phyloP scores from a whole-genome alignment of 2,329 filamentous ascomycete genomes.

The Colletotrichum magnum region DNA sequence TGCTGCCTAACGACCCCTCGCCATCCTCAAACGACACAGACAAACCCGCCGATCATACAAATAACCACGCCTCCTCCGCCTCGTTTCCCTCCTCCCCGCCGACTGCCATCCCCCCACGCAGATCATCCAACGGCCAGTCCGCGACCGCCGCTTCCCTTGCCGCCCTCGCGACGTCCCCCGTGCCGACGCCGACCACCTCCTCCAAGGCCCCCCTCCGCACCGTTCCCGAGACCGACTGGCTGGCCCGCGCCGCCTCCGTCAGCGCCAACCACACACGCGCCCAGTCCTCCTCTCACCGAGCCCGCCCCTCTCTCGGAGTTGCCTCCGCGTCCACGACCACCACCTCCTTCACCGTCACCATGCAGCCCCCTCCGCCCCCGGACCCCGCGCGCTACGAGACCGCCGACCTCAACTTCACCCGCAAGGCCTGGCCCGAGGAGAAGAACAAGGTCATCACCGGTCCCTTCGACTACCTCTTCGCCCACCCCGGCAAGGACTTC shows the following conservation, averaged over 20 bases:
- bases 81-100: constrained; percentile 58
- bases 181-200: constrained; percentile 44
- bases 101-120: constrained; percentile 79
- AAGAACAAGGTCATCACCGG: constrained; percentile 85
- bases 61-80: constrained; percentile 32
- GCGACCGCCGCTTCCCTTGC: constrained; percentile 43
- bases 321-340: constrained; percentile 37
- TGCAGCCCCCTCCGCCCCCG: constrained; percentile 57
- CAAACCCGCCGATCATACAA: constrained; percentile 32
- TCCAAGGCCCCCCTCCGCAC: constrained; percentile 63
- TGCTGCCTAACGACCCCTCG: constrained; percentile 30
- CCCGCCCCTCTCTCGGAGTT: constrained; percentile 42
- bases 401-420: constrained; percentile 68
- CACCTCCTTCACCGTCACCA: constrained; percentile 52
- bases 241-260: constrained; percentile 51
- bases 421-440: constrained; percentile 75
- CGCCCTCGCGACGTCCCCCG: constrained; percentile 32
- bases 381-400: constrained; percentile 68
- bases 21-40: constrained; percentile 25
- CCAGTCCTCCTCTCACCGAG: constrained; percentile 27
- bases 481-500: constrained; percentile 88
- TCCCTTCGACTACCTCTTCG: constrained; percentile 85
- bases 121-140: constrained; percentile 69
- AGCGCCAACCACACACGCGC: constrained; percentile 48
- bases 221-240: constrained; percentile 75